Evolutionary conservation across 2,329 filamentous ascomycete genomes (phyloP), one percentile per base, ranked within the genome.

Genomic region (Dissoconium aciculare): DNA sequence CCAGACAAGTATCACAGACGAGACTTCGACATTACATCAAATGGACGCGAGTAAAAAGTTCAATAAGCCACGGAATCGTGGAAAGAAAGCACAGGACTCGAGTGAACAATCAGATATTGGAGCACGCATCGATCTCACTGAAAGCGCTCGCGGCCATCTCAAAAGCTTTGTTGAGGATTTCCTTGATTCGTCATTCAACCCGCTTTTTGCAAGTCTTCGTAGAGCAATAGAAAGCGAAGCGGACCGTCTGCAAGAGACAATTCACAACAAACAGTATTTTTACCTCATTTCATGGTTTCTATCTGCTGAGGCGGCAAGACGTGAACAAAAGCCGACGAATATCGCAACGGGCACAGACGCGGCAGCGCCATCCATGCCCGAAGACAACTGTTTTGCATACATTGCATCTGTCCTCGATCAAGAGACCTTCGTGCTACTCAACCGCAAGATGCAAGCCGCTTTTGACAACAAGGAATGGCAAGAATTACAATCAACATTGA

Each of bases 231-330:
- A 94, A 46, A 73, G 87, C 14, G 84, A 95, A 56, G 79, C 79
- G 1, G 73, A 87, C 15, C 77, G 92, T 40, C 66, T 94, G 1
- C 39, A 36, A n/a, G 64, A 82, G 33, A 69, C 74, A 25, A 73
- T 78, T 33, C 84, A 94, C 46, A 67, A 71, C 3, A 71, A 77
- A 15, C 87, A 95, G 45, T 94, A 83, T 54, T 92, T 94, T 55
- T 95, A 92, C 47, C 66, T 93, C 0, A 73, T 91, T 3, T 74
- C 80, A 0, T 98, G 87, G 89, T 95, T 95, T 43, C 64, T 95
- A 1, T 37, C 34, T 15, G 87, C 83, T 2, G 85, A 94, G 52
- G 73, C 81, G 25, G 67, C 70, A 29, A 70, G 89, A 19, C 71
- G 78, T 33, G 41, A 49, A 24, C 35, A 41, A 3, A 37, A 46